Base-by-base conservation (phyloP, 352 stramenopile genomes). In the Globisporangium middletonii region DNA sequence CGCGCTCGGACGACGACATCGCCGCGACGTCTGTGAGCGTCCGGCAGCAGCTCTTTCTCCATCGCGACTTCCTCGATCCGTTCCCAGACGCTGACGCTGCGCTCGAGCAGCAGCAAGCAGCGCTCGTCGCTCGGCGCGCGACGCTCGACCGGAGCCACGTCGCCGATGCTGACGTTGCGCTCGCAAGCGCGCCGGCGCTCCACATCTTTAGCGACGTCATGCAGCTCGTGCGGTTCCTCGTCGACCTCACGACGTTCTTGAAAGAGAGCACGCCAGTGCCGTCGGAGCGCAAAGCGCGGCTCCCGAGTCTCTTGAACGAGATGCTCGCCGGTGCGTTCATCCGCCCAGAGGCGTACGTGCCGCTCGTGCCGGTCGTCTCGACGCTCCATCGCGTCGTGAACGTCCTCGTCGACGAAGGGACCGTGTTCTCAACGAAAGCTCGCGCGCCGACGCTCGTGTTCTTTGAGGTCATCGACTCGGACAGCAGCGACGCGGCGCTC, bases 371-470 rank as follows among this genome's bases (percentile, higher is more conserved):
- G 2, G 49, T 68, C 4, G 63, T 71, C 8, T 56, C 62, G 38
- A 47, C 42, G 2, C 50, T 70, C 12, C 71, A 80, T 43, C 72
- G 69, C 13, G 69, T 85, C 6, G 71, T 83, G 19, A 81, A 85
- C 49, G 71, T 85, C 16, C 53, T 85, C 18, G 71, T 60, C 3
- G 54, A 77, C 35, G 79, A 91, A 72, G 79, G 77, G 19, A 86
- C 78, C 5, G 79, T 89, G 16, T 89, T 89, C 48, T 86, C 75
- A 6, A 89, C 79, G 4, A 88, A 88, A 47, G 78, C 64, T 28
- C 75, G 79, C 27, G 78, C 79, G 0, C 79, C 79, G 11, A 89
- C 73, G 15, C 50, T 89, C n/a, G 67, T 89, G 44, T 79, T 78
- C 50, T 88, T 86, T 63, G 79, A 89, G 53, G 62, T 85, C 19